Evolutionary conservation across 768 basidiomycete genomes (phyloP).

Genomic region (Imleria badia): DNA sequence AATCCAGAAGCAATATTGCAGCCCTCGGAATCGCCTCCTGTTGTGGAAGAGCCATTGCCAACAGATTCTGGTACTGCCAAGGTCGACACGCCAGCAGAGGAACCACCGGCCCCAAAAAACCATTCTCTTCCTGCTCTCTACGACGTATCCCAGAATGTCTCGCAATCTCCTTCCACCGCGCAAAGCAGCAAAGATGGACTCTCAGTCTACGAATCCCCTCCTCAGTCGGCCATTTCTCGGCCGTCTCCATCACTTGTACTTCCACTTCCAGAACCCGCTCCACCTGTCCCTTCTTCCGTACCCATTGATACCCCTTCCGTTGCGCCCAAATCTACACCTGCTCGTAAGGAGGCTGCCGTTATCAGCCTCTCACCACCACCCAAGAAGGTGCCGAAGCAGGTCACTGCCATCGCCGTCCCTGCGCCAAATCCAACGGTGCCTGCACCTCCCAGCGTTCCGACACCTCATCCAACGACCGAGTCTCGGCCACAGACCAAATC

Average conservation of each 20-base stretch:
- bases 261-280: neutral
- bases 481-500: constrained; percentile 12
- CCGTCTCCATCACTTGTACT: neutral
- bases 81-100: neutral
- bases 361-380: neutral
- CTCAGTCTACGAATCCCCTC: constrained; percentile 17
- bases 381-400: constrained; percentile 1
- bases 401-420: neutral
- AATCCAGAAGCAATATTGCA: neutral
- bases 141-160: constrained; percentile 2
- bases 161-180: neutral
- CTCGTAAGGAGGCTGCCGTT: neutral
- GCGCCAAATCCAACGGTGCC: constrained; percentile 4
- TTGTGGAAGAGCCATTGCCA: neutral
- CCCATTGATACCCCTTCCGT: neutral
- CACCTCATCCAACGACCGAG: constrained; percentile 6
- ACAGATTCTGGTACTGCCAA: neutral
- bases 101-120: neutral
- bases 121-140: neutral
- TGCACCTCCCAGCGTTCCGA: constrained; percentile 1
- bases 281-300: neutral
- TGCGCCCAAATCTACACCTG: neutral
- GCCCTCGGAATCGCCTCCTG: neutral
- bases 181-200: constrained; percentile 2
- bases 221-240: constrained; percentile 13